Conservation (phyloP, 1,284 basidiomycete species). For the Rhodofomes roseus region DNA sequence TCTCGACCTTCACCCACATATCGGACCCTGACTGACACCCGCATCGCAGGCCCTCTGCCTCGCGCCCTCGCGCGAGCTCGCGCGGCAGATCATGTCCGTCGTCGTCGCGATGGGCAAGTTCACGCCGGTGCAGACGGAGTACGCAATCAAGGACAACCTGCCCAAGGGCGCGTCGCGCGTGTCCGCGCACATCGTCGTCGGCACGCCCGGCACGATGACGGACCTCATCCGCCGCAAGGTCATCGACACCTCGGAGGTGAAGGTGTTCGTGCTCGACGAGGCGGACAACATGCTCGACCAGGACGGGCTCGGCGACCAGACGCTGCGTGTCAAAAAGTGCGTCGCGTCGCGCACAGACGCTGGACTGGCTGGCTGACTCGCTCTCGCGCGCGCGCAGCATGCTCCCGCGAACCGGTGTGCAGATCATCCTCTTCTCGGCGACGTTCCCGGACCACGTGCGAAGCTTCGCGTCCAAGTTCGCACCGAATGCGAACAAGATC, state of each 20-base stretch:
- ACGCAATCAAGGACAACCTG: slow-evolving; percentile 88
- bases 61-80: slow-evolving; percentile 94
- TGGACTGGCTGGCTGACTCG: too few species aligned
- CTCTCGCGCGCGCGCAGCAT: slow-evolving; percentile 39
- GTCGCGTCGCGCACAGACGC: slow-evolving; percentile 22
- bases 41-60: slow-evolving; percentile 78
- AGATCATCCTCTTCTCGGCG: slow-evolving; percentile 96
- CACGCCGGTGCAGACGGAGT: slow-evolving; percentile 89
- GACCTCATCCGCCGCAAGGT: slow-evolving; percentile 77
- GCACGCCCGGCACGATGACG: slow-evolving; percentile 93
- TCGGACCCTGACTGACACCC: background rate
- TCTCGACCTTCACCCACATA: too few species aligned
- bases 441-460: slow-evolving; percentile 96
- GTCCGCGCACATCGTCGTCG: slow-evolving; percentile 90
- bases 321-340: slow-evolving; percentile 91
- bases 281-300: slow-evolving; percentile 99
- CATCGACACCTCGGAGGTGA: slow-evolving; percentile 79
- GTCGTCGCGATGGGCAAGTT: slow-evolving; percentile 94
- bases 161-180: slow-evolving; percentile 68
- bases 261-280: slow-evolving; percentile 96
- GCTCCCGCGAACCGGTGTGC: slow-evolving; percentile 61
- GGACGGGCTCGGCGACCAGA: slow-evolving; percentile 96
- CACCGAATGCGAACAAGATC: slow-evolving; percentile 95
- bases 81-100: slow-evolving; percentile 96
- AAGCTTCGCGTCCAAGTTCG: slow-evolving; percentile 87